These are phyloP conservation scores for Claviceps spartinae DNA, from an alignment of 2,329 filamentous ascomycete species.

Conservation along the genomic window DNA sequence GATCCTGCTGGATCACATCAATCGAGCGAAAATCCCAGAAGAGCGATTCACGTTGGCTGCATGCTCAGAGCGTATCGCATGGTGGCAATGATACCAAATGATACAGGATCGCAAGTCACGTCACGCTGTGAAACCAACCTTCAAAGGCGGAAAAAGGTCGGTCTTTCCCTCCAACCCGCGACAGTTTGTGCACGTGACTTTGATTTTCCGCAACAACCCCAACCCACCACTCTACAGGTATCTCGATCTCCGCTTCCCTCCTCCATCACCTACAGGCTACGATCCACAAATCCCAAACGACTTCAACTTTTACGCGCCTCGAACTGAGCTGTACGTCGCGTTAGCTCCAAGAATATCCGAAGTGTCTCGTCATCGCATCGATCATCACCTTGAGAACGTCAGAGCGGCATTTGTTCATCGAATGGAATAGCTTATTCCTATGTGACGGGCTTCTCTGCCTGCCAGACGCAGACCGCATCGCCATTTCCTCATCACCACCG, in stretches of 20 bases:
- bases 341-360: background rate
- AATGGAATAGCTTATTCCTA: constrained; percentile 32
- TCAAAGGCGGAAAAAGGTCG: background rate
- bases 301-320: constrained; percentile 8
- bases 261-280: constrained; percentile 8
- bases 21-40: background rate
- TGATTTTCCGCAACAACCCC: constrained; percentile 25
- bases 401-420: constrained; percentile 18
- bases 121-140: background rate
- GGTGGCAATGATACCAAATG: background rate
- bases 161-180: background rate
- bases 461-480: constrained; percentile 19
- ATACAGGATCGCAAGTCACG: background rate
- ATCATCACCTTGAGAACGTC: background rate
- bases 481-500: background rate
- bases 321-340: constrained; percentile 10
- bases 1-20: background rate
- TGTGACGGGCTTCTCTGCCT: constrained; percentile 38
- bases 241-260: constrained; percentile 16
- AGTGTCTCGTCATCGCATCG: background rate
- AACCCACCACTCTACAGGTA: constrained; percentile 2
- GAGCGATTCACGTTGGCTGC: background rate
- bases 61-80: background rate
- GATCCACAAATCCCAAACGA: constrained; percentile 11
- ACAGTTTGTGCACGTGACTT: constrained; percentile 25